Conservation (phyloP, 1,284 basidiomycete genomes). For the Bondarzewia mesenterica region DNA sequence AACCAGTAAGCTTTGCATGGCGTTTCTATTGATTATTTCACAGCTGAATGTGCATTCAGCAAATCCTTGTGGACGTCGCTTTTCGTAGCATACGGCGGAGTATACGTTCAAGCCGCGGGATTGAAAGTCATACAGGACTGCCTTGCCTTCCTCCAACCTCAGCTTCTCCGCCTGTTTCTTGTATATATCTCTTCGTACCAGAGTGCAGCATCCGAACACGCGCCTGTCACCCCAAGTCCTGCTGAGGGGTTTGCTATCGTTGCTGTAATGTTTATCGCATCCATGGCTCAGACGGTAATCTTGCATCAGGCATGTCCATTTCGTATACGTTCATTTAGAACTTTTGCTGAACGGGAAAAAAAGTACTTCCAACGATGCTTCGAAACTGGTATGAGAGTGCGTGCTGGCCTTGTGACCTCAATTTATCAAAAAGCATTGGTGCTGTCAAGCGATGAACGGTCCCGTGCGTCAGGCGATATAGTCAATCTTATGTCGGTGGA, state of each 20-base stretch:
- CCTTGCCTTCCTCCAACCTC: constrained; percentile 83
- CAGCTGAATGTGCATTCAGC: constrained; percentile 9
- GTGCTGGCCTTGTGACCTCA: constrained; percentile 78
- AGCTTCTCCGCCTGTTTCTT: constrained; percentile 77
- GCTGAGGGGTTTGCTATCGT: constrained; percentile 72
- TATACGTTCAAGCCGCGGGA: constrained; percentile 60
- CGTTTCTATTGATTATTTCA: neutral
- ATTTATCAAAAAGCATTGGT: constrained; percentile 86
- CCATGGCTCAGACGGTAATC: constrained; percentile 73
- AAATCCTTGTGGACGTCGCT: constrained; percentile 70
- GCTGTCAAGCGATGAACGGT: constrained; percentile 78
- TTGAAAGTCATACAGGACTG: constrained; percentile 77
- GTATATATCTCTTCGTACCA: constrained; percentile 78
- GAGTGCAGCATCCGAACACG: constrained; percentile 28
- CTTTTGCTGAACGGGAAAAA: constrained; percentile 1
- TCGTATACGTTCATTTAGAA: neutral
- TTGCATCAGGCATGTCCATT: constrained; percentile 65
- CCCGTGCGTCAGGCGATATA: constrained; percentile 82
- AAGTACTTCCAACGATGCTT: constrained; percentile 80
- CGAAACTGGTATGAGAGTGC: constrained; percentile 86
- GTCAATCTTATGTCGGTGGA: constrained; percentile 92
- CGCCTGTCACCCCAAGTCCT: constrained; percentile 22
- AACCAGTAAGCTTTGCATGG: constrained; percentile 38
- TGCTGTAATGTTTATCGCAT: constrained; percentile 71
- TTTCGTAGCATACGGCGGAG: constrained; percentile 70